phyloP scores from a whole-genome alignment of 208 protist genomes.

The Acanthamoeba castellanii region DNA sequence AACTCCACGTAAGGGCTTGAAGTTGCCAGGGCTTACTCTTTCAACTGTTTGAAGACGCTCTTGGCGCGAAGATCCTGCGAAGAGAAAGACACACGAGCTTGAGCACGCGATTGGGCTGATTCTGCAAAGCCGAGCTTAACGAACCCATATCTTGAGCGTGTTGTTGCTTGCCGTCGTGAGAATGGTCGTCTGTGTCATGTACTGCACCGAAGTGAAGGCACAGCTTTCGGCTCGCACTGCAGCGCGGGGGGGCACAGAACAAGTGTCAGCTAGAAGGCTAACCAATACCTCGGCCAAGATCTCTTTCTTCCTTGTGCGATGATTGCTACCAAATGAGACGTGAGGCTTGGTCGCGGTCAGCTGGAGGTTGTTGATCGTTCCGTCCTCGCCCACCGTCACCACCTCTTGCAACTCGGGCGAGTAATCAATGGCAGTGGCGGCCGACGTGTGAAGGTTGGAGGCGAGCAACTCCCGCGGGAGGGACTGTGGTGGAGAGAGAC shows the following conservation, averaged over 20 bases:
- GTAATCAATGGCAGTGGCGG: background rate
- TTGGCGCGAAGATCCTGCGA: background rate
- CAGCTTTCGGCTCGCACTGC: conserved; percentile 22
- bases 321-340: background rate
- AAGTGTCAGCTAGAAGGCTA: no score
- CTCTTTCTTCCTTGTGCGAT: no score
- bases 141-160: conserved; percentile 35
- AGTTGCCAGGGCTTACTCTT: background rate
- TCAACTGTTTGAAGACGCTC: background rate
- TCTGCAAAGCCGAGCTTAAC: background rate
- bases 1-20: background rate
- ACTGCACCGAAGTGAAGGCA: conserved; percentile 13
- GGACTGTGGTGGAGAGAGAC: background rate
- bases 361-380: conserved; percentile 25
- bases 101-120: no score
- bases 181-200: background rate
- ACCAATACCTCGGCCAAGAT: no score
- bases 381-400: conserved; percentile 31
- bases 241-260: background rate
- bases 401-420: conserved; percentile 5
- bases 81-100: background rate
- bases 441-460: background rate
- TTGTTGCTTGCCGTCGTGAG: conserved; percentile 37
- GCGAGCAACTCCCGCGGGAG: background rate
- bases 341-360: background rate